Evolutionary conservation across 73 alveolate species (phyloP), one percentile per base, ranked within the genome.

Genomic region (Paraurostyla sp.): DNA sequence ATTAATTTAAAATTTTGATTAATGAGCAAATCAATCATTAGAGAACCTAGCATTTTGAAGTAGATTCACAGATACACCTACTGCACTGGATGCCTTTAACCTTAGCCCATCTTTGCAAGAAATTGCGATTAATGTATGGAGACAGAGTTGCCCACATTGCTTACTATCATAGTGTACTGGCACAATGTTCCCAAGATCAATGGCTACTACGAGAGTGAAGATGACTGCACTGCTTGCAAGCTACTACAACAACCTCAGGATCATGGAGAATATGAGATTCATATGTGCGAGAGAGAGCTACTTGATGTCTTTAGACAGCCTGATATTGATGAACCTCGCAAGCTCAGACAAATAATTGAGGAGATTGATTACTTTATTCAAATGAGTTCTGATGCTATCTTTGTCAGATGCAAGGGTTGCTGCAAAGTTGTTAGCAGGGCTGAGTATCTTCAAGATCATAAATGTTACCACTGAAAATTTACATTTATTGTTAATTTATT

Each of bases 121-220:
- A n/a, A n/a, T n/a, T n/a, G n/a, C 6, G 22, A 27, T 6, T 60
- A 50, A 45, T 4, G 30, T 23, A 32, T 27, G 43, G 78, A 60
- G 30, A 23, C 50, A 18, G n/a, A n/a, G n/a, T n/a, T n/a, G n/a
- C n/a, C n/a, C n/a, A n/a, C n/a, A n/a, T n/a, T n/a, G n/a, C 45
- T 27, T 4, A 32, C 23, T n/a, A 22, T 60, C 25, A 23, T 60
- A n/a, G 13, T 60, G 29, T 60, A 60, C 50, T 50, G 32, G 6
- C 78, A 60, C 78, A 60, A 16, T 60, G 78, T 32, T 9, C 78
- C 78, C 22, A 60, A 60, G 50, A 60, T 60, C 45, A 60, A 60
- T 27, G 78, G 78, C 3, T 60, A 7, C 30, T 6, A 13, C n/a
- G 78, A 6, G 22, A 60, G 50, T 60, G 78, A 60, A 4, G 78